A percentile compares a stretch with the other conserved stretches of the same genome.
phyloP scores from a whole-genome alignment of 345 rosid genomes.

The Sonneratia alba region DNA sequence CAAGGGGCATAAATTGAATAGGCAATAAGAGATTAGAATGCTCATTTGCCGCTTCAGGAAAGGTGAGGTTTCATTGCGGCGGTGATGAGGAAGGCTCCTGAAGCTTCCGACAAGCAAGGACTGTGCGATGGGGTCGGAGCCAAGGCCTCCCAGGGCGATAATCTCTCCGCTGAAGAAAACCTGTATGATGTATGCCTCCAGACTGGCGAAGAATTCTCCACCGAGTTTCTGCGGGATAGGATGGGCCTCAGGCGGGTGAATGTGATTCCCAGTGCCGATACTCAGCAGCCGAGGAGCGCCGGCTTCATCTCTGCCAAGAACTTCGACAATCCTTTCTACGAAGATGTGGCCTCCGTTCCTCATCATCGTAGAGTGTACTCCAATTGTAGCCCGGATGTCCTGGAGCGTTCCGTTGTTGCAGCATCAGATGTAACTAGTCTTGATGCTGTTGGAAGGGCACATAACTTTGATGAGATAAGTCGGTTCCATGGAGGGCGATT shows the following conservation, averaged over 20 bases:
- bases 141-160: conserved; percentile 4
- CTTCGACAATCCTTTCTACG: conserved; percentile 25
- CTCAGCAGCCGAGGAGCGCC: conserved; percentile 8
- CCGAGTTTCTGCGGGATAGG: conserved; percentile 47
- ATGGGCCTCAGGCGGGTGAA: conserved; percentile 26
- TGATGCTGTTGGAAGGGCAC: neutral
- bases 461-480: neutral
- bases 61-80: conserved; percentile 8
- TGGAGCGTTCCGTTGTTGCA: neutral
- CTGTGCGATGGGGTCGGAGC: conserved; percentile 19
- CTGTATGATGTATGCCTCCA: conserved; percentile 35
- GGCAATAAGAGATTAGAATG: neutral
- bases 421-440: neutral
- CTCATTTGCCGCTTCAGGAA: conserved; percentile 2
- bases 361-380: neutral
- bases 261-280: conserved; percentile 14
- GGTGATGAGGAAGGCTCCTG: conserved; percentile 45
- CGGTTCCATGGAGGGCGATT: neutral
- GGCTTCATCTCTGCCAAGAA: conserved; percentile 19
- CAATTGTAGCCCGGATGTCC: neutral
- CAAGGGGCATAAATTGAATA: neutral
- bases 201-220: conserved; percentile 83
- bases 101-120: conserved; percentile 23
- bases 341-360: conserved; percentile 14
- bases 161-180: conserved; percentile 2